Conservation (phyloP, 1,284 basidiomycete genomes). For the Sporisorium iseilematis-ciliati region DNA sequence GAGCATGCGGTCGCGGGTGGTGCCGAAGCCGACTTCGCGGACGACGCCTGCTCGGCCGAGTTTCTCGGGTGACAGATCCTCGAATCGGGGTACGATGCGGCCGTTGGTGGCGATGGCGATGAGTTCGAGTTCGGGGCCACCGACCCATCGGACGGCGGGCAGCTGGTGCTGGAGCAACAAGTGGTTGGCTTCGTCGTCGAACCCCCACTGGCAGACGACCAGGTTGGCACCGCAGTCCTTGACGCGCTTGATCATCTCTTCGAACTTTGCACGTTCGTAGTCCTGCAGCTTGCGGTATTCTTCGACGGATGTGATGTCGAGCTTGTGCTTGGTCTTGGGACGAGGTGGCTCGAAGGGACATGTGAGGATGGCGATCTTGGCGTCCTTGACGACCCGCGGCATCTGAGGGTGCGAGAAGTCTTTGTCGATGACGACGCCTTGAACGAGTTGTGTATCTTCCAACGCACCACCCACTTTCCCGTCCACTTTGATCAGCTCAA, state of each 20-base stretch:
- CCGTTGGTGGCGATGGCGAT: conserved; percentile 99
- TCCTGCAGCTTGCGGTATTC: conserved; percentile 94
- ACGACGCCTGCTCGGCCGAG: conserved; percentile 93
- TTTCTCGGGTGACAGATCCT: conserved; percentile 91
- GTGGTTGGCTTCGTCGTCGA: conserved; percentile 99
- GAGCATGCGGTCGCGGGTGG: conserved; percentile 98
- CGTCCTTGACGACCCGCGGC: conserved; percentile 88
- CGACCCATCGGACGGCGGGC: conserved; percentile 98
- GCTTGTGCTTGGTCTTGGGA: conserved; percentile 99
- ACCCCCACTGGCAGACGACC: conserved; percentile 99
- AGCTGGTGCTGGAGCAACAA: conserved; percentile 96
- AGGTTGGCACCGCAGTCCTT: conserved; percentile 98
- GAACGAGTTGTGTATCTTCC: conserved; percentile 91
- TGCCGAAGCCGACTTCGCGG: conserved; percentile 93
- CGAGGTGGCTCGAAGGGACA: conserved; percentile 99
- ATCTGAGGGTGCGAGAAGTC: conserved; percentile 99
- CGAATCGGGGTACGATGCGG: conserved; percentile 96
- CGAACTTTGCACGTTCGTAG: conserved; percentile 96
- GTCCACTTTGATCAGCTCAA: conserved; percentile 99
- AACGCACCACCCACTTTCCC: conserved; percentile 98
- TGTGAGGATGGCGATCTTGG: conserved; percentile 93
- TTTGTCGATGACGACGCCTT: conserved; percentile 97
- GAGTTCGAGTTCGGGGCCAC: conserved; percentile 98
- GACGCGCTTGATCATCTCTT: conserved; percentile 95
- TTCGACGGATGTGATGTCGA: conserved; percentile 97